These are phyloP conservation scores for Aspergillus pseudoviridinutans DNA, from an alignment of 2,329 filamentous ascomycete genomes.

Conservation along the genomic window DNA sequence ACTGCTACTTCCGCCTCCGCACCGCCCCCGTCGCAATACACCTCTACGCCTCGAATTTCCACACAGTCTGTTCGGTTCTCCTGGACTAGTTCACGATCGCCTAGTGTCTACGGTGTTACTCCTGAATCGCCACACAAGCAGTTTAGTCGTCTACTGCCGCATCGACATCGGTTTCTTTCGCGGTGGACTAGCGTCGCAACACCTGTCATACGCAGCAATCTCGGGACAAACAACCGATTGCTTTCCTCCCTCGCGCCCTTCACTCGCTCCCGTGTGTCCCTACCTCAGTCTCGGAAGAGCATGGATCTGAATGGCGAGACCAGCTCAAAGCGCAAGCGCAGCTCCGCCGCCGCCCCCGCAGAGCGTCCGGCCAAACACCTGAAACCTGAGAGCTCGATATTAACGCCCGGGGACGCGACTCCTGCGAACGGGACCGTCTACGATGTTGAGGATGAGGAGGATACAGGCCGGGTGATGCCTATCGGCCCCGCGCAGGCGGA, in stretches of 20 bases:
- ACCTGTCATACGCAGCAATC: constrained; percentile 8
- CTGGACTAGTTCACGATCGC: background rate
- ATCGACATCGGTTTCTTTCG: constrained; percentile 2
- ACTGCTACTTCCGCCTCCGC: constrained; percentile 9
- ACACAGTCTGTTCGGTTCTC: background rate
- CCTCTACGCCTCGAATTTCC: background rate
- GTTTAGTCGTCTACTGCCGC: background rate
- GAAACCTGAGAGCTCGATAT: constrained; percentile 43
- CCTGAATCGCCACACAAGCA: background rate
- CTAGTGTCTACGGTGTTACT: background rate
- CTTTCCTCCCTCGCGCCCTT: constrained; percentile 7
- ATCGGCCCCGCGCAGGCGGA: constrained; percentile 53
- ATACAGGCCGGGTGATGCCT: constrained; percentile 43
- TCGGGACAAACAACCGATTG: constrained; percentile 11
- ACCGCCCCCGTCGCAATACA: constrained; percentile 8
- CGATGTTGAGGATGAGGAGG: constrained; percentile 43
- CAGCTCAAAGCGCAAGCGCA: constrained; percentile 54
- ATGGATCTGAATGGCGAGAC: constrained; percentile 51
- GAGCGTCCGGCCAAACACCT: constrained; percentile 55
- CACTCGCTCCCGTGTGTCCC: constrained; percentile 5
- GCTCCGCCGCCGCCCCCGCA: constrained; percentile 45
- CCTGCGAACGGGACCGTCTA: constrained; percentile 43
- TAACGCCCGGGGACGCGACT: constrained; percentile 40
- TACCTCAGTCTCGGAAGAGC: constrained; percentile 8
- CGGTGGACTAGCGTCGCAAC: constrained; percentile 6